Evolutionary conservation across 1,284 basidiomycete genomes (phyloP).

Genomic region (Ustilago cynodontis): DNA sequence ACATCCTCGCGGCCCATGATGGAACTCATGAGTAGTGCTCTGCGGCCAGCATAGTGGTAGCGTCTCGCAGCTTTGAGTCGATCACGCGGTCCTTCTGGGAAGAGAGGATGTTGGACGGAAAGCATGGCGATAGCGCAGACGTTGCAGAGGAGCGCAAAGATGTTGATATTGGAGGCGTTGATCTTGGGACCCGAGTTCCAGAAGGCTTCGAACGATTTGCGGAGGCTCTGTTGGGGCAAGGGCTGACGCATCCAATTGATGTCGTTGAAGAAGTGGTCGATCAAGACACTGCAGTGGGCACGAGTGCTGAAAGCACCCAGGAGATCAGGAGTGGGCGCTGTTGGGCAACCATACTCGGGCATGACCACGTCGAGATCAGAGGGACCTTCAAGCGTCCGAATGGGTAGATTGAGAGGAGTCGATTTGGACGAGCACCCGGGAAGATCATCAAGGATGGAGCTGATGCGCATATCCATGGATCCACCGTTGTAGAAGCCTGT

Average conservation of each 20-base stretch:
- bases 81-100: slow-evolving; percentile 34
- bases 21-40: slow-evolving; percentile 51
- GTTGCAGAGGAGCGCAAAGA: slow-evolving; percentile 58
- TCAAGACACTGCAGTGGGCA: slow-evolving; percentile 43
- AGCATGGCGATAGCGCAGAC: slow-evolving; percentile 52
- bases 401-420: slow-evolving; percentile 42
- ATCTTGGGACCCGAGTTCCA: slow-evolving; percentile 57
- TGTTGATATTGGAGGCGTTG: slow-evolving; percentile 58
- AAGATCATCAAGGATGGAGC: slow-evolving; percentile 53
- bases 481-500: slow-evolving; percentile 55
- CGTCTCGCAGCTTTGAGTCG: slow-evolving; percentile 48
- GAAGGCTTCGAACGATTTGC: slow-evolving; percentile 46
- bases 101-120: slow-evolving; percentile 35
- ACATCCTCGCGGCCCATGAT: slow-evolving; percentile 59
- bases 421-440: slow-evolving; percentile 45
- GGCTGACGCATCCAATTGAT: slow-evolving; percentile 67
- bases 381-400: slow-evolving; percentile 41
- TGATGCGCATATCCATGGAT: slow-evolving; percentile 58
- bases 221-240: slow-evolving; percentile 46
- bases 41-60: slow-evolving; percentile 52
- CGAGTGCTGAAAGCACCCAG: slow-evolving; percentile 50
- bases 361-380: slow-evolving; percentile 57
- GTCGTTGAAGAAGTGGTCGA: slow-evolving; percentile 61
- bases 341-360: slow-evolving; percentile 57
- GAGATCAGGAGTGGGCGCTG: slow-evolving; percentile 44